phyloP scores from a whole-genome alignment of 2,329 filamentous ascomycete species.

The Colletotrichum lupini region DNA sequence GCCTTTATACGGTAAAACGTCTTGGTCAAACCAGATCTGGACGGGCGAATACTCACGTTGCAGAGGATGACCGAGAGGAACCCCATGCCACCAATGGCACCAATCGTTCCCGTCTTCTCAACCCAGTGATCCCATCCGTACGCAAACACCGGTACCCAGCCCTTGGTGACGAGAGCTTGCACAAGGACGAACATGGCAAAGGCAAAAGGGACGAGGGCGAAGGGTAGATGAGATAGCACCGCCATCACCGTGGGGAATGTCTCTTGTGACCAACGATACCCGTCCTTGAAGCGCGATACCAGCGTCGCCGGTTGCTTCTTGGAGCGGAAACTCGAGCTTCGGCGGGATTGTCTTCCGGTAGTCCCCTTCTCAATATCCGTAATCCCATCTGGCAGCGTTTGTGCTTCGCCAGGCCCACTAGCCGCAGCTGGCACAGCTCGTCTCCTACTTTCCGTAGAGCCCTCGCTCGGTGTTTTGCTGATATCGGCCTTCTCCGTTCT shows the following conservation, averaged over 20 bases:
- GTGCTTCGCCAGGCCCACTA: background rate
- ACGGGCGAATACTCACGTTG: conserved; percentile 66
- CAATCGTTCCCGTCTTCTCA: conserved; percentile 73
- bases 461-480: background rate
- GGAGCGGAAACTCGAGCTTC: too few species aligned
- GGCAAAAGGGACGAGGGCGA: conserved; percentile 76
- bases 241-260: conserved; percentile 78
- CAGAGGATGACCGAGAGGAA: conserved; percentile 78
- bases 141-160: conserved; percentile 80
- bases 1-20: conserved; percentile 28
- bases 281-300: conserved; percentile 56
- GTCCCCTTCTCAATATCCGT: conserved; percentile 10
- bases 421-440: background rate
- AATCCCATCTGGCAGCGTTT: background rate
- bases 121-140: conserved; percentile 82
- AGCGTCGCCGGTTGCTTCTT: conserved; percentile 57
- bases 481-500: background rate
- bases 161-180: conserved; percentile 77
- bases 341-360: conserved; percentile 5
- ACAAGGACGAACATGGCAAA: conserved; percentile 82
- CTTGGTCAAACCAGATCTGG: background rate
- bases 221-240: conserved; percentile 73
- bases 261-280: conserved; percentile 71
- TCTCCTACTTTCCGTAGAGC: background rate
- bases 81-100: conserved; percentile 77